These are phyloP conservation scores for Phytophthora meadii DNA, from an alignment of 352 stramenopile species.

Conservation along the genomic window DNA sequence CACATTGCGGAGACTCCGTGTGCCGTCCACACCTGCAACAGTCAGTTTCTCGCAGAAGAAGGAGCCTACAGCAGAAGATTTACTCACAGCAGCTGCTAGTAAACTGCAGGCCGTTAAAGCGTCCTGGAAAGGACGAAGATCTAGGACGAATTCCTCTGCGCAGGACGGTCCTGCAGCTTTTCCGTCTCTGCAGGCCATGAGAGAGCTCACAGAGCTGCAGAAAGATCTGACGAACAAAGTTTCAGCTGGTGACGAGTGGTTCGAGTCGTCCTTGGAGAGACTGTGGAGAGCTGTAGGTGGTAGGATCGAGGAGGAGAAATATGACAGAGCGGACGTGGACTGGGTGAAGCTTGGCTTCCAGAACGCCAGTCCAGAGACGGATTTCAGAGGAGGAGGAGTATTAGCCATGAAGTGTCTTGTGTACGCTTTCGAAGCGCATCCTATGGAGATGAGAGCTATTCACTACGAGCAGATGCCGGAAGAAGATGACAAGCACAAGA, in stretches of 20 bases:
- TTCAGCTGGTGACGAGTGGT: conserved; percentile 58
- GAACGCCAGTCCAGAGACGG: conserved; percentile 76
- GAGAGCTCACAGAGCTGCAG: conserved; percentile 64
- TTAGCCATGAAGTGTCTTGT: conserved; percentile 87
- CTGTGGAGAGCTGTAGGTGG: conserved; percentile 64
- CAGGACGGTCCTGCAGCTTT: conserved; percentile 4
- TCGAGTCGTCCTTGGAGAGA: conserved; percentile 65
- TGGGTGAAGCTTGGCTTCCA: conserved; percentile 87
- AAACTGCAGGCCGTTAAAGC: conserved; percentile 61
- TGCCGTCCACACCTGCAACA: conserved; percentile 52
- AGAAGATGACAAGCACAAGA: conserved; percentile 27
- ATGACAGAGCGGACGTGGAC: conserved; percentile 53
- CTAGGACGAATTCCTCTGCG: conserved; percentile 25
- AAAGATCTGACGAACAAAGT: conserved; percentile 74
- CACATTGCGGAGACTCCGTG: conserved; percentile 50
- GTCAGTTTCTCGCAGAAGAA: conserved; percentile 62
- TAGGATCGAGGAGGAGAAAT: conserved; percentile 19
- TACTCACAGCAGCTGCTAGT: conserved; percentile 56
- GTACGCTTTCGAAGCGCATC: conserved; percentile 81
- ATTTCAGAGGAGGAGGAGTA: conserved; percentile 83
- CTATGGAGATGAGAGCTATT: conserved; percentile 72
- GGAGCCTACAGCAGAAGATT: conserved; percentile 70
- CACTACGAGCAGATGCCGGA: conserved; percentile 54
- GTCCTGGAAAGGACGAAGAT: conserved; percentile 32
- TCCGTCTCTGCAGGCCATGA: conserved; percentile 45